Evolutionary conservation across 768 basidiomycete species (phyloP), one percentile per base, ranked within the genome.

Genomic region (Termitomyces bulborhizus): DNA sequence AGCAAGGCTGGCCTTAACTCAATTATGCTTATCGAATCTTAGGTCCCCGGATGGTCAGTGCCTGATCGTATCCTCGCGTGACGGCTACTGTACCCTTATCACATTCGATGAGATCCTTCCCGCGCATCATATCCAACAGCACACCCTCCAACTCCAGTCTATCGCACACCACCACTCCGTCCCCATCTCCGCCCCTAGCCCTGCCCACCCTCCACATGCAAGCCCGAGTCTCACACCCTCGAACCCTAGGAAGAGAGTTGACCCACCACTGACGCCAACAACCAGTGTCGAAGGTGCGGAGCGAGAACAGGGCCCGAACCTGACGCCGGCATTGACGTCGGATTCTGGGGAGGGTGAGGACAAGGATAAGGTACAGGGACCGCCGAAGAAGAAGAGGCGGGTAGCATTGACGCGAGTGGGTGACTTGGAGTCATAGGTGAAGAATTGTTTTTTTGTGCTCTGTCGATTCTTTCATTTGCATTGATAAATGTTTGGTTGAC

Each of bases 21-120:
- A 27, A 16, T 34, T 13, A 6, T 34, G 3, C 37, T 7, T 37
- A 37, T 12, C 39, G 5, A 34, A 29, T 56, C 29, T 29, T 39
- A 98, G 96, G 96, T 96, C 96, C 1, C 85, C 93, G 1, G 97
- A 98, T 63, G 97, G 97, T 3, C 93, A 97, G 69, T 84, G 90
- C 41, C 79, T 99, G 16, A 82, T 98, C 47, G 82, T 98, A 27
- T 88, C 94, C 1, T 91, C 93, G 1, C 84, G 93, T 27, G 97
- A 99, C 66, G 97, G 97, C 0, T 99, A 98, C 70, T 98, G 97
- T 74, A 97, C 96, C 0, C 80, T 98, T 55, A 79, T 97, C 62
- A 80, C 91, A 21, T 98, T 99, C 67, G 95, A 98, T 71, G 96
- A 98, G 70, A 88, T 96, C 54, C 80, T 98, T 1, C 83, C 92